Conservation (phyloP, 176 grass and related monocot genomes). For the Juncus inflexus region DNA sequence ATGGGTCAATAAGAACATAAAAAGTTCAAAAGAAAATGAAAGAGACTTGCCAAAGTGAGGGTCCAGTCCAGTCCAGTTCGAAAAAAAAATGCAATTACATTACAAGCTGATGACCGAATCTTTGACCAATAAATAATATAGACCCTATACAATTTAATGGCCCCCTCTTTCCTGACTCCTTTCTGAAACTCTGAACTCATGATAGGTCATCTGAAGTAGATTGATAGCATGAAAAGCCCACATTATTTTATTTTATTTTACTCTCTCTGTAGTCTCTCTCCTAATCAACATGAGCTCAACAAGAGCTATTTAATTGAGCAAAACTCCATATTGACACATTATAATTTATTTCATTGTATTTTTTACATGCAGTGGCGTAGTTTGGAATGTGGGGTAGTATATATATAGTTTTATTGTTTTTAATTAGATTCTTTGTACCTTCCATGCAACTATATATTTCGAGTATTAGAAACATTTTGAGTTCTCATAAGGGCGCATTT, state of each 20-base stretch:
- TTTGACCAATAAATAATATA: constrained; percentile 26
- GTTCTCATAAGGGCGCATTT: too few species aligned
- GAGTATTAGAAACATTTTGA: too few species aligned
- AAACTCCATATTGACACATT: not conserved
- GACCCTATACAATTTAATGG: not conserved
- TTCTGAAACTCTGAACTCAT: constrained; percentile 22
- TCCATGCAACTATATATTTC: not conserved
- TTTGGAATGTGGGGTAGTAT: not conserved
- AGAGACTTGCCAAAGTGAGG: constrained; percentile 14
- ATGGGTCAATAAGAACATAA: not conserved
- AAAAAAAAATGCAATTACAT: not conserved
- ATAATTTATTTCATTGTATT: not conserved
- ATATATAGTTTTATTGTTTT: not conserved
- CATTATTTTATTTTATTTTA: not conserved
- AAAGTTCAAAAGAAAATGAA: constrained; percentile 10
- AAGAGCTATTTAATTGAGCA: not conserved
- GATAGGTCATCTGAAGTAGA: constrained; percentile 28
- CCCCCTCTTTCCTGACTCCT: not conserved
- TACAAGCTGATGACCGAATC: constrained; percentile 14
- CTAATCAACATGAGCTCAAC: constrained; percentile 18
- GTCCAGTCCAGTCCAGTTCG: not conserved
- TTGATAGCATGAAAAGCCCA: constrained; percentile 15
- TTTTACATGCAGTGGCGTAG: not conserved
- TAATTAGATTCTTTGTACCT: not conserved
- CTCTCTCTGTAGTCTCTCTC: not conserved